phyloP scores from a whole-genome alignment of 768 basidiomycete species.

The Pisolithus albus region DNA sequence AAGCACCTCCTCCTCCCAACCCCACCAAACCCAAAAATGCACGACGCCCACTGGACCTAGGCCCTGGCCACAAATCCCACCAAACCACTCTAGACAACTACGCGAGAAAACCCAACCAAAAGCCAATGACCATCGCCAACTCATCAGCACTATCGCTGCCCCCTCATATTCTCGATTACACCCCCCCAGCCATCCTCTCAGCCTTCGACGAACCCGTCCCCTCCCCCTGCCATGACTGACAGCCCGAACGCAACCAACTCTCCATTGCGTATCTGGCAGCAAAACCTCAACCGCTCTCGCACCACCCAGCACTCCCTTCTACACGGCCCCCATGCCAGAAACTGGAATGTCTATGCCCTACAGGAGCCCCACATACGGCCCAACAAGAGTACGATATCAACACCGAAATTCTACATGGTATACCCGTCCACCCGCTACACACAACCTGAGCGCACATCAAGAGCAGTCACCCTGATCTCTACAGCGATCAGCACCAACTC shows the following conservation, averaged over 20 bases:
- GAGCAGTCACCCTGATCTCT: constrained; percentile 17
- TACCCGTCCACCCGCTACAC: background rate
- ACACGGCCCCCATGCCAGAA: background rate
- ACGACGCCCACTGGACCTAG: too few relatives aligned
- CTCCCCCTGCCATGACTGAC: background rate
- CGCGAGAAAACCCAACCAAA: too few relatives aligned
- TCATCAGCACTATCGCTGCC: too few relatives aligned
- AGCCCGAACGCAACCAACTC: background rate
- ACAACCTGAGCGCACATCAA: background rate
- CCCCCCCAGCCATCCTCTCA: too few relatives aligned
- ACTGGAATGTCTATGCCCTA: background rate
- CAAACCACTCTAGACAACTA: too few relatives aligned
- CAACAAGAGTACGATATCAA: background rate
- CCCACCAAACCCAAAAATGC: too few relatives aligned
- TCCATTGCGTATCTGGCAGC: constrained; percentile 20
- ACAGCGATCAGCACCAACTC: constrained; percentile 8
- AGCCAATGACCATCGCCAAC: too few relatives aligned
- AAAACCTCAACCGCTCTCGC: constrained; percentile 23
- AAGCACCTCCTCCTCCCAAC: too few relatives aligned
- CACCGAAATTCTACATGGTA: background rate
- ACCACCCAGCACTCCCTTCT: constrained; percentile 8
- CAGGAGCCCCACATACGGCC: background rate
- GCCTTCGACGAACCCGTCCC: background rate
- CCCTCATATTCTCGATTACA: too few relatives aligned
- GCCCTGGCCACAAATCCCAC: too few relatives aligned